Evolutionary conservation across 2,329 filamentous ascomycete species (phyloP).

Genomic region (Aspergillus felis): DNA sequence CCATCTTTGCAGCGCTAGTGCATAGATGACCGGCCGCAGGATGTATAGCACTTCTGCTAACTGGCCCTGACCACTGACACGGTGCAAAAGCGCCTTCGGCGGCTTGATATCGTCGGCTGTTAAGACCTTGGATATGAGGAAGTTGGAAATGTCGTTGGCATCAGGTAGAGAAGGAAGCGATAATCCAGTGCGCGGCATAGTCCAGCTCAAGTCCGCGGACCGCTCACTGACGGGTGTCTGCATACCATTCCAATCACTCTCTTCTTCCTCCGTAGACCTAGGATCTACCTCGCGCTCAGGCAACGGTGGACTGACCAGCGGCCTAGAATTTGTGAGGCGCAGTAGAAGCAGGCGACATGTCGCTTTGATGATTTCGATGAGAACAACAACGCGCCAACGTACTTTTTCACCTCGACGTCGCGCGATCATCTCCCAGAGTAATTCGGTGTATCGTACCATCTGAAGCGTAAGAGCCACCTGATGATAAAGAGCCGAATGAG

Average conservation of each 20-base stretch:
- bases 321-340: constrained; percentile 75
- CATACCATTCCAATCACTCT: constrained; percentile 45
- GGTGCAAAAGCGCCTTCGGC: constrained; percentile 79
- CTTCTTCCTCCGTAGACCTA: constrained; percentile 50
- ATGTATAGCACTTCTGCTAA: constrained; percentile 90
- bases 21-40: constrained; percentile 81
- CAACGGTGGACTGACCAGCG: constrained; percentile 75
- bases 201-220: constrained; percentile 59
- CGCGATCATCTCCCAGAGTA: constrained; percentile 96
- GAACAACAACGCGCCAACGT: constrained; percentile 80
- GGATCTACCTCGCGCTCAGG: constrained; percentile 81
- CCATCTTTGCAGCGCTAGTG: constrained; percentile 71
- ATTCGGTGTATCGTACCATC: constrained; percentile 89
- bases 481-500: constrained; percentile 66
- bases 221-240: constrained; percentile 41
- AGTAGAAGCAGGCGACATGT: constrained; percentile 76
- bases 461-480: constrained; percentile 78
- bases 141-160: constrained; percentile 76
- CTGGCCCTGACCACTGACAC: constrained; percentile 66
- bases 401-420: constrained; percentile 75
- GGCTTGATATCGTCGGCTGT: constrained; percentile 97
- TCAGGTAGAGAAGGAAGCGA: constrained; percentile 79
- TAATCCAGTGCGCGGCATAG: constrained; percentile 90
- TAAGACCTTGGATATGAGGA: constrained; percentile 83
- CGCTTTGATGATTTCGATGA: constrained; percentile 83